These are phyloP conservation scores for Pichia californica DNA, from an alignment of 805 yeast genomes.

Conservation along the genomic window DNA sequence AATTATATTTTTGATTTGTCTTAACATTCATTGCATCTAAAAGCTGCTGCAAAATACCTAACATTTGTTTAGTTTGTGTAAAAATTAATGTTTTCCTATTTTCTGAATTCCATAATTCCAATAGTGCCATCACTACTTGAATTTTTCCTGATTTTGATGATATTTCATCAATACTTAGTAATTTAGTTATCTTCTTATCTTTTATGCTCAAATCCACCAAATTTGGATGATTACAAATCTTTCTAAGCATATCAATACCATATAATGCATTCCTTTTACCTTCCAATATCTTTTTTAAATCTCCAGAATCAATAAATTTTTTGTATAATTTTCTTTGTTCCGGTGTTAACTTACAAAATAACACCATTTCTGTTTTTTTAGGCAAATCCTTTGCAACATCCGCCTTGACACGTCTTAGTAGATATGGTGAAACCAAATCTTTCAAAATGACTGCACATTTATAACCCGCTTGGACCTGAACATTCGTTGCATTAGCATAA, in stretches of 20 bases:
- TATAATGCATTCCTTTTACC: constrained; percentile 77
- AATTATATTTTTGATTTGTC: constrained; percentile 31
- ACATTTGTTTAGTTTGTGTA: constrained; percentile 91
- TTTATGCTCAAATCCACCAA: constrained; percentile 43
- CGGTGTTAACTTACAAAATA: constrained; percentile 80
- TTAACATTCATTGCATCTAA: constrained; percentile 35
- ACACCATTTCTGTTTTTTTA: constrained; percentile 85
- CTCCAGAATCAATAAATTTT: constrained; percentile 70
- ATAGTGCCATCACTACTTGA: constrained; percentile 74
- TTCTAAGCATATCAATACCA: constrained; percentile 86
- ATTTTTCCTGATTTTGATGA: constrained; percentile 67
- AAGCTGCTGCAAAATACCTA: constrained; percentile 75
- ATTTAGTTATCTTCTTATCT: constrained; percentile 17
- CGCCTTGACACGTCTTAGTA: constrained; percentile 77
- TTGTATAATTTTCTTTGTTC: constrained; percentile 70
- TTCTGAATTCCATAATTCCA: constrained; percentile 70
- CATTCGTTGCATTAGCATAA: constrained; percentile 92
- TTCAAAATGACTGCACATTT: constrained; percentile 90
- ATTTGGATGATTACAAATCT: constrained; percentile 96
- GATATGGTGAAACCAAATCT: constrained; percentile 84
- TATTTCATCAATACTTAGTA: constrained; percentile 32
- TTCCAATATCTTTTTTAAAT: constrained; percentile 58
- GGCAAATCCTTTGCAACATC: constrained; percentile 97
- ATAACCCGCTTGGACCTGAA: constrained; percentile 94
- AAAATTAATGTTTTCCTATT: constrained; percentile 79